Conservation (phyloP, 1,284 basidiomycete genomes). For the Gymnopus androsaceus region DNA sequence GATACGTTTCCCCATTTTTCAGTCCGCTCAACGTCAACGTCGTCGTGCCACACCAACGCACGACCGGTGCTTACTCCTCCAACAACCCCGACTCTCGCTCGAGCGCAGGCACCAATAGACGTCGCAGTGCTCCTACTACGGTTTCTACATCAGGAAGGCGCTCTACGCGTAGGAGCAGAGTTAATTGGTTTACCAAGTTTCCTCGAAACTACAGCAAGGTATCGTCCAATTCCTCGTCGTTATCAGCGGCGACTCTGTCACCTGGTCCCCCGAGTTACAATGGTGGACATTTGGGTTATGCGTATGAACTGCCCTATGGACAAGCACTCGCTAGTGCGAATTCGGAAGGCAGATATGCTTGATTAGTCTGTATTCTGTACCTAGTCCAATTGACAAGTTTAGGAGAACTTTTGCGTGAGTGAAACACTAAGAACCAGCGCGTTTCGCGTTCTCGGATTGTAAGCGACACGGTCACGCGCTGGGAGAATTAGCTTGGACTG, state of each 20-base stretch:
- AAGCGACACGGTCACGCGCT: no score
- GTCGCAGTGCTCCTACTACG: background rate
- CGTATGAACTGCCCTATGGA: slow-evolving; percentile 8
- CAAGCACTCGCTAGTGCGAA: background rate
- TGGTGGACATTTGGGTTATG: slow-evolving; percentile 7
- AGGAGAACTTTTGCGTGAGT: no score
- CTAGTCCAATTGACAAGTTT: background rate
- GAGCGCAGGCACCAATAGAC: background rate
- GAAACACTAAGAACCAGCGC: no score
- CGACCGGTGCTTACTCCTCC: background rate
- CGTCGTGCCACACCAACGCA: background rate
- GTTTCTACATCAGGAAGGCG: slow-evolving; percentile 2
- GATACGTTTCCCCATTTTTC: slow-evolving; percentile 4
- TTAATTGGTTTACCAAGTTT: slow-evolving; percentile 3
- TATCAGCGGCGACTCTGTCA: slow-evolving; percentile 5
- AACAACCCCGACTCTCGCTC: background rate
- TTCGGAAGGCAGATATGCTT: slow-evolving; percentile 1
- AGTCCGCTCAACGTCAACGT: slow-evolving; percentile 5
- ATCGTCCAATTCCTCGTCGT: background rate
- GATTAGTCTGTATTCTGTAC: background rate
- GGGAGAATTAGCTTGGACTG: no score
- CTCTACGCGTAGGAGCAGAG: background rate
- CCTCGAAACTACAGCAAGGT: background rate
- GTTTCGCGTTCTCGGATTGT: no score
- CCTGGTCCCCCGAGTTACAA: slow-evolving; percentile 13